Evolutionary conservation across 228 moss, liverwort and hornwort genomes (phyloP).

Genomic region (Sphagnum fallax): DNA sequence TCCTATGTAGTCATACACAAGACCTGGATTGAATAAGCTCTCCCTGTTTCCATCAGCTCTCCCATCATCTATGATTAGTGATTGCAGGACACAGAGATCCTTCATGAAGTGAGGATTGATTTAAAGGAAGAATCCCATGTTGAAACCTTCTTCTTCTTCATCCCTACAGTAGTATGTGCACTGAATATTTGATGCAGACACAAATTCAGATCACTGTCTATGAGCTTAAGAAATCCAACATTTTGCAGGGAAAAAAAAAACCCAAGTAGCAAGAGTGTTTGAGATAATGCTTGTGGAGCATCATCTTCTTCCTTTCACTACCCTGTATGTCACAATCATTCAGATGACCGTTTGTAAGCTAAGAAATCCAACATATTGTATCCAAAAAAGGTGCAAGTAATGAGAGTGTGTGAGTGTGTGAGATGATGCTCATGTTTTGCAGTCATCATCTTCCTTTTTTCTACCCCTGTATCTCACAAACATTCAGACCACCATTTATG

Average conservation of each 20-base stretch:
- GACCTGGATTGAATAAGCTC: conserved; percentile 49
- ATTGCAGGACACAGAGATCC: neutral
- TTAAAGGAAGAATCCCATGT: neutral
- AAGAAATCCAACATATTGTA: too few relatives aligned
- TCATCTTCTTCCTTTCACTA: too few relatives aligned
- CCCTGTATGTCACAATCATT: too few relatives aligned
- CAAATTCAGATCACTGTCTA: neutral
- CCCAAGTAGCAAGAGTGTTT: neutral
- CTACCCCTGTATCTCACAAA: too few relatives aligned
- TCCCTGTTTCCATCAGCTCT: conserved; percentile 23
- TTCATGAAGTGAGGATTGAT: neutral
- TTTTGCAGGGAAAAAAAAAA: neutral
- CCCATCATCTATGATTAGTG: neutral
- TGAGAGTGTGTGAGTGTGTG: too few relatives aligned
- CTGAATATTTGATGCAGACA: neutral
- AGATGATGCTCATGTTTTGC: too few relatives aligned
- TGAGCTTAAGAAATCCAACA: neutral
- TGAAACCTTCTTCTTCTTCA: neutral
- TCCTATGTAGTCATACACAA: conserved; percentile 54
- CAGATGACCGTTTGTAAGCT: too few relatives aligned
- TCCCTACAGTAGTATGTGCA: neutral
- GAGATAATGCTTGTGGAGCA: neutral
- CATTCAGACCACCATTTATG: too few relatives aligned
- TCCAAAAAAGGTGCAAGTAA: too few relatives aligned
- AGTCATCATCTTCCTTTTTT: too few relatives aligned